Base-by-base conservation (phyloP, 306 rosid species). In the Cucumis cinereus region DNA sequence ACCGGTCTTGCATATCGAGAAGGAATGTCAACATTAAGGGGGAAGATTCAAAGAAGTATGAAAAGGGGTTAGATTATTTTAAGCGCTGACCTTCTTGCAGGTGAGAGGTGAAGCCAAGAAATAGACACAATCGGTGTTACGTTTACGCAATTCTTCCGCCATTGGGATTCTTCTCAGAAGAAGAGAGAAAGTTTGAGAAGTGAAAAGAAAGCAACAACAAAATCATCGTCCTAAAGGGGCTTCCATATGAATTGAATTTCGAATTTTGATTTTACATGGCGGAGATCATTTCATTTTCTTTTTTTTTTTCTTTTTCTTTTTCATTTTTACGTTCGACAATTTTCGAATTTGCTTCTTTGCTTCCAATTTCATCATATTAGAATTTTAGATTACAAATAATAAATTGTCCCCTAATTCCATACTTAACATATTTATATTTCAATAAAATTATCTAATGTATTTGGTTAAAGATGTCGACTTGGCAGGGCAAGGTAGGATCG, bases 51-150 rank as follows among this genome's bases (percentile, higher is more conserved):
- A 41, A 0, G 52, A 52, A 43, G 19, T 35, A 16, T 1, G 11
- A 6, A 7, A 28, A 24, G 2, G 12, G 26, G 38, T 52, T 59
- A 20, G 41, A 23, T 20, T 41, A 30, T 53, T 47, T 45, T 3
- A 30, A 62, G 74, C 33, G 75, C 73, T 58, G 53, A 91, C 96
- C 96, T 93, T 93, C 86, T 88, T 87, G 91, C 98, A 93, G 67
- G 98, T 89, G 82, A 91, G 90, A 41, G 98, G 98, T 26, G 98
- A 89, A 55, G 96, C 97, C 77, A 88, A 75, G 86, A 93, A 91
- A 83, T 88, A 88, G 68, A 91, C 93, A 80, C 98, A 93, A 83
- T 93, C 97, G 71, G 94, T 90, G 87, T 82, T 79, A 50, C 85
- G 91, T 77, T 87, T 90, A 20, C 79, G 71, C 71, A 77, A 82